Base-by-base conservation (phyloP, 1,284 basidiomycete species). In the Rhodotorula sp. region DNA sequence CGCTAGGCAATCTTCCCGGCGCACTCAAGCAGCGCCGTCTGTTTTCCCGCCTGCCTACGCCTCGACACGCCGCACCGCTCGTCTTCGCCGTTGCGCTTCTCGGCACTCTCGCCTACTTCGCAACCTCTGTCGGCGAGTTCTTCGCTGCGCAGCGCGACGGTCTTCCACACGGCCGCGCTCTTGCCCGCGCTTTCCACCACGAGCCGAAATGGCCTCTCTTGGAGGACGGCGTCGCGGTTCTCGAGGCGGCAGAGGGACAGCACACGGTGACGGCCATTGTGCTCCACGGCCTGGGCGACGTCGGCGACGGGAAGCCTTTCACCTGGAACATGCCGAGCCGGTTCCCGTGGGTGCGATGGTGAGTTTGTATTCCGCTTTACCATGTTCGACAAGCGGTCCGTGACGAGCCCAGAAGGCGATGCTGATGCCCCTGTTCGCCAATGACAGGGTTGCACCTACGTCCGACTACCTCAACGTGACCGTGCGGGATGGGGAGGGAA, bases 321-420 rank as follows among this genome's bases (percentile, higher is more conserved):
- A 58, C 61, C 7, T 41, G 44, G 44, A n/a, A 34, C 19, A 53
- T 75, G 16, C 55, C 61, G 0, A 17, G 19, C 12, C 21, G 34
- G 14, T 70, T 62, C 44, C 71, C 71, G 5, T 73, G 61, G 17
- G 66, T 75, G 19, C 59, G 56, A n/a, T 75, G 74, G 74, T 71
- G 19, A 27, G 68, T 54, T 10, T 9, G n/a, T 25, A 16, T 21
- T 8, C 4, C 48, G 10, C 19, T 44, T 42, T 14, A 13, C 23
- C 9, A 17, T 16, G 41, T 23, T 45, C 21, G 34, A 54, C 50
- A 19, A 10, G 50, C 34, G 34, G 34, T 34, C 5, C 34, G 34
- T 34, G 34, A 34, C 50, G 23, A n/a, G 25, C 17, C 4, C 1
- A 16, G 44, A 41, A 3, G 56, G 41, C 52, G 41, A 17, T 12